phyloP scores from a whole-genome alignment of 179 eudicot genomes.

The Carnegiea gigantea region DNA sequence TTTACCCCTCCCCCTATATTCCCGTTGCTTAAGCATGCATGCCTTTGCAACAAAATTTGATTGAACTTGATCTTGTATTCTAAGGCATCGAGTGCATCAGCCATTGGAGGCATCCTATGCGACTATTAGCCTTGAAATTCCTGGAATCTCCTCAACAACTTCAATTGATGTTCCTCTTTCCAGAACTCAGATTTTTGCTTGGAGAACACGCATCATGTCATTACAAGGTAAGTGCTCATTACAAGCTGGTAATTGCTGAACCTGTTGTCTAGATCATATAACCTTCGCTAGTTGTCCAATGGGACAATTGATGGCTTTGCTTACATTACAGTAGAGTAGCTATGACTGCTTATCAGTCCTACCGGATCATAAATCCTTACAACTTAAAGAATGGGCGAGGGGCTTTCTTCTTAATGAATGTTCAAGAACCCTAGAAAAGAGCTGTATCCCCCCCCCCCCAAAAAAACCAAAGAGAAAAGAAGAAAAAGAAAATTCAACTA shows the following conservation, averaged over 20 bases:
- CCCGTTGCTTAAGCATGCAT: not conserved
- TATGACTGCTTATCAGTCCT: not conserved
- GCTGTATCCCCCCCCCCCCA: not conserved
- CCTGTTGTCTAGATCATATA: not conserved
- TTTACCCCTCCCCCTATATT: not conserved
- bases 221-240: constrained; percentile 47
- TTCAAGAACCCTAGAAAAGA: not conserved
- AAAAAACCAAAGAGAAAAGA: no score
- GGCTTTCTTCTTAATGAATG: not conserved
- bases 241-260: not conserved
- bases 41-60: not conserved
- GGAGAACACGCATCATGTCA: constrained; percentile 87
- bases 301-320: not conserved
- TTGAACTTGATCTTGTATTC: constrained; percentile 9
- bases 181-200: constrained; percentile 68
- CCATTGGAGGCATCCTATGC: constrained; percentile 53
- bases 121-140: constrained; percentile 63
- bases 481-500: no score
- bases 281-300: not conserved
- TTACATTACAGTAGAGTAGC: not conserved
- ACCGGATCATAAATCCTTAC: not conserved
- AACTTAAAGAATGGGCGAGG: not conserved
- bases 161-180: constrained; percentile 60
- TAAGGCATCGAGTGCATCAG: constrained; percentile 48
- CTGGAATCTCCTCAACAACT: constrained; percentile 63